These are phyloP conservation scores for Rhododendron simsii DNA, from an alignment of 148 eudicot species.

Conservation along the genomic window DNA sequence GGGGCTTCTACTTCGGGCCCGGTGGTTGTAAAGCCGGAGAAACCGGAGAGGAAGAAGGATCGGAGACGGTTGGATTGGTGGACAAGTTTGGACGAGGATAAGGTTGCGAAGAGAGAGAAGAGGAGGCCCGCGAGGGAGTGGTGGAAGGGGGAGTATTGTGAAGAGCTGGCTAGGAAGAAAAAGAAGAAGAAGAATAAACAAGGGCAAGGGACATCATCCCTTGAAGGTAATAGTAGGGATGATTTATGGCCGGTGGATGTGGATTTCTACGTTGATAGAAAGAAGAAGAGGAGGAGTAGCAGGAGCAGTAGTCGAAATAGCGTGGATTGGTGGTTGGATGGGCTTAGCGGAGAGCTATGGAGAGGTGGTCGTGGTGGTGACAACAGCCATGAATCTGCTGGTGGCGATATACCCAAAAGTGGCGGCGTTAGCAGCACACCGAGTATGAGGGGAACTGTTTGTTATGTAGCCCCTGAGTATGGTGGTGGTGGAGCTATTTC, in stretches of 20 bases:
- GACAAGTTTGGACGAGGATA: constrained; percentile 60
- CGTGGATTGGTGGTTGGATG: constrained; percentile 92
- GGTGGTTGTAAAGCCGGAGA: constrained; percentile 30
- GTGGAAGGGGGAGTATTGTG: constrained; percentile 94
- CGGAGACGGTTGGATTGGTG: constrained; percentile 76
- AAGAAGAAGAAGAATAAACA: constrained; percentile 62
- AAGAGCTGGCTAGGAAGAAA: constrained; percentile 67
- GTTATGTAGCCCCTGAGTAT: constrained; percentile 90
- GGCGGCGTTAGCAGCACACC: constrained; percentile 91
- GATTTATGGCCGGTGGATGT: constrained; percentile 73
- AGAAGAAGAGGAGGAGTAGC: constrained; percentile 14
- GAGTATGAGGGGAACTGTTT: constrained; percentile 93
- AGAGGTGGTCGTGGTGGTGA: constrained; percentile 39
- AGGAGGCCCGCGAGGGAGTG: constrained; percentile 83
- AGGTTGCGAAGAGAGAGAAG: constrained; percentile 49
- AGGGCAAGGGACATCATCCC: constrained; percentile 10
- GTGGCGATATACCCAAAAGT: constrained; percentile 36
- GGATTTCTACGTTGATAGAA: constrained; percentile 28
- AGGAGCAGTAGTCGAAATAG: constrained; percentile 26
- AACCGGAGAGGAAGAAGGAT: constrained; percentile 45
- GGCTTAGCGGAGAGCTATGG: constrained; percentile 73
- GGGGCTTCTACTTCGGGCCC: constrained; percentile 45
- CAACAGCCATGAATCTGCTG: constrained; percentile 18
- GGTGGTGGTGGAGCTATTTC: constrained; percentile 66
- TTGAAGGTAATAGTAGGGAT: constrained; percentile 40